Conservation (phyloP, 176 grass and related monocot genomes). For the Aegilops longissima region DNA sequence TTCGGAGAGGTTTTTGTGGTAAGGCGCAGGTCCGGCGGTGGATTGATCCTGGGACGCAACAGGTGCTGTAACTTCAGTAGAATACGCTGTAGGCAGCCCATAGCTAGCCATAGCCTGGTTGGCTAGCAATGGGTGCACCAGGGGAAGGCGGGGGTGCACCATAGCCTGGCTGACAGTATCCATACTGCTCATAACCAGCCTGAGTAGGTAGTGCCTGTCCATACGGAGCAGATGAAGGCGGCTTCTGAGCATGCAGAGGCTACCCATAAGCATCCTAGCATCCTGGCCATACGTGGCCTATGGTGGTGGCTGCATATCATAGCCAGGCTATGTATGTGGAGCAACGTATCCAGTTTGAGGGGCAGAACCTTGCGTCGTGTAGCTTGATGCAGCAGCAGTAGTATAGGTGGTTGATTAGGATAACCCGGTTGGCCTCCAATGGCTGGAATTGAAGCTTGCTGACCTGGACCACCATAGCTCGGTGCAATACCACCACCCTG, state of each 20-base stretch:
- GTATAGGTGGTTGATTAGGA: too few relatives aligned
- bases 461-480: too few relatives aligned
- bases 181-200: conserved; percentile 52
- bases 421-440: too few relatives aligned
- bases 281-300: too few relatives aligned
- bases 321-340: conserved; percentile 36
- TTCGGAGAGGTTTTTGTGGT: neutral
- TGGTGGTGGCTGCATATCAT: too few relatives aligned
- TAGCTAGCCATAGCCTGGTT: conserved; percentile 53
- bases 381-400: conserved; percentile 27
- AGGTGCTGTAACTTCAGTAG: conserved; percentile 45
- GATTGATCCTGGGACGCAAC: conserved; percentile 39
- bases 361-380: conserved; percentile 48
- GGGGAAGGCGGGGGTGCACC: neutral
- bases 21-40: neutral
- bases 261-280: too few relatives aligned
- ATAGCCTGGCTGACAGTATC: conserved; percentile 49
- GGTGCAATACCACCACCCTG: too few relatives aligned
- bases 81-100: conserved; percentile 44
- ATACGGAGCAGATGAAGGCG: conserved; percentile 39
- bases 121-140: too few relatives aligned
- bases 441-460: too few relatives aligned
- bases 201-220: conserved; percentile 47
- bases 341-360: conserved; percentile 44
- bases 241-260: neutral